These are phyloP conservation scores for Yamadazyma tumulicola DNA, from an alignment of 805 yeast species.

Conservation along the genomic window DNA sequence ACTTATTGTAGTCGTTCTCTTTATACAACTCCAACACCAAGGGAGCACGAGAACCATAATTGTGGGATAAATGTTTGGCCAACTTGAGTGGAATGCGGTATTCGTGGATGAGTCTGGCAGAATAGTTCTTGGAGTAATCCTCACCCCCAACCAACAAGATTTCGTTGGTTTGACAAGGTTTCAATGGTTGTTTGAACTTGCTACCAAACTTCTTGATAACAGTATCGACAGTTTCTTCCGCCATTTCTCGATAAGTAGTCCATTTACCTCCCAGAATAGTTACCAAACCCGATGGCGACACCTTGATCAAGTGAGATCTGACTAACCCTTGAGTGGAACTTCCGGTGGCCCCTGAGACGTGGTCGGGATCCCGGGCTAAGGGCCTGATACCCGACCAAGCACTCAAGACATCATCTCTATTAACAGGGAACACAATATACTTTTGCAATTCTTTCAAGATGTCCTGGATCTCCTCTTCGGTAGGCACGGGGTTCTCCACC, in stretches of 20 bases:
- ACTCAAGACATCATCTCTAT: constrained; percentile 84
- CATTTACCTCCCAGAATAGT: constrained; percentile 97
- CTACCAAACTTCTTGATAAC: constrained; percentile 50
- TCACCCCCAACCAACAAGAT: constrained; percentile 76
- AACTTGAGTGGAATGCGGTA: constrained; percentile 68
- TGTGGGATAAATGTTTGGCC: constrained; percentile 77
- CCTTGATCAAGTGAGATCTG: constrained; percentile 78
- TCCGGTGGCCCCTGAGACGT: constrained; percentile 44
- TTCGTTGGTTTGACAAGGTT: constrained; percentile 51
- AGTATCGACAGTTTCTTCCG: constrained; percentile 84
- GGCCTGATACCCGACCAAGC: constrained; percentile 99
- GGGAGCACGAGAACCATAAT: constrained; percentile 89
- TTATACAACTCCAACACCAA: constrained; percentile 59
- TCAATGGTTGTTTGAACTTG: constrained; percentile 19
- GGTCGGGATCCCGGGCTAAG: constrained; percentile 86
- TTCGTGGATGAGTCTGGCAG: constrained; percentile 76
- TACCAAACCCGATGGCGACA: constrained; percentile 69
- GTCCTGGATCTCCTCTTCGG: constrained; percentile 85
- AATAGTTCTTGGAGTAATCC: constrained; percentile 67
- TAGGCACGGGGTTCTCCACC: constrained; percentile 76
- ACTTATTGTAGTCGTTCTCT: constrained; percentile 50
- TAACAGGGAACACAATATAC: constrained; percentile 83
- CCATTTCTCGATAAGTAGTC: constrained; percentile 98
- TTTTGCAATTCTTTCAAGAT: constrained; percentile 84
- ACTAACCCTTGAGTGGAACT: constrained; percentile 81